phyloP scores from a whole-genome alignment of 768 basidiomycete genomes.

The Kwoniella dejecticola region DNA sequence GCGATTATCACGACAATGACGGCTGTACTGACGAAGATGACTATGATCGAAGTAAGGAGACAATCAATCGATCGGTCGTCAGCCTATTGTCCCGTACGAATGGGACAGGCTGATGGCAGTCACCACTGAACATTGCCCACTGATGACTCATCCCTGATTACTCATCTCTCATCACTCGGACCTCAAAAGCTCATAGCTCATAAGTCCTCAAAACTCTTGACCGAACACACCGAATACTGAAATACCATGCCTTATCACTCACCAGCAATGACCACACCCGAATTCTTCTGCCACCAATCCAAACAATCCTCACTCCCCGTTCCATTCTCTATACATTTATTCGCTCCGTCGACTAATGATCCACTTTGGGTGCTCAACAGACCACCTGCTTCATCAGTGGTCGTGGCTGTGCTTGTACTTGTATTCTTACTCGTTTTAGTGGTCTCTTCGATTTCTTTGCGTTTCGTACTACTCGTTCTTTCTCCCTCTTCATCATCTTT shows the following conservation, averaged over 20 bases:
- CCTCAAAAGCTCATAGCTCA: not conserved
- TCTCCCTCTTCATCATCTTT: slow-evolving; percentile 1
- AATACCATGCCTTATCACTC: not conserved
- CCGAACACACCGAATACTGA: not conserved
- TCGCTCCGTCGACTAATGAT: not conserved
- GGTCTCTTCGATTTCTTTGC: not conserved
- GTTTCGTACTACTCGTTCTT: not conserved
- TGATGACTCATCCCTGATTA: too few species aligned
- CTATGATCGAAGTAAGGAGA: too few species aligned
- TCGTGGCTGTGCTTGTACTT: not conserved
- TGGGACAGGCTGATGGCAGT: too few species aligned
- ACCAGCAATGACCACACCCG: not conserved
- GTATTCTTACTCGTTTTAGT: not conserved
- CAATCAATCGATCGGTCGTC: too few species aligned
- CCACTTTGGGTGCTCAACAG: too few species aligned
- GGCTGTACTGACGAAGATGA: too few species aligned
- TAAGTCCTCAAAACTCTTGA: not conserved
- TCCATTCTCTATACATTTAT: slow-evolving; percentile 6
- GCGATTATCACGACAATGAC: too few species aligned
- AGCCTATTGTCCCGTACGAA: too few species aligned
- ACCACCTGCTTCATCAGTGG: not conserved
- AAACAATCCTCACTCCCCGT: slow-evolving; percentile 11
- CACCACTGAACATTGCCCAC: too few species aligned
- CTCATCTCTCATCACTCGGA: too few species aligned
- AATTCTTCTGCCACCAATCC: slow-evolving; percentile 1